phyloP scores from a whole-genome alignment of 2,329 filamentous ascomycete species.

The Cladosporium colombiae region DNA sequence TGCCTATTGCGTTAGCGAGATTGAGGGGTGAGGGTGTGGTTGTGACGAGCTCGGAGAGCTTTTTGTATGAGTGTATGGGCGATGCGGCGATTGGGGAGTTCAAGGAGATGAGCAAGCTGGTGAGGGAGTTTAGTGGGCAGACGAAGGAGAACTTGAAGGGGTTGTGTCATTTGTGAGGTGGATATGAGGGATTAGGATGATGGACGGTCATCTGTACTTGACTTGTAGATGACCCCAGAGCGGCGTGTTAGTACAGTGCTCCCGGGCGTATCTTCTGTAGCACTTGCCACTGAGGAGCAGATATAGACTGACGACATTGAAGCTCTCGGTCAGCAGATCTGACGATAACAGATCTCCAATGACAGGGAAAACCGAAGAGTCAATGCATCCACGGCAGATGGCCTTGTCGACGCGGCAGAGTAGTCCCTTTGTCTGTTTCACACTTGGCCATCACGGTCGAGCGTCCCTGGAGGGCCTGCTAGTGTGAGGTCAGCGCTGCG shows the following conservation, averaged over 20 bases:
- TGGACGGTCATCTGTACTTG: not conserved
- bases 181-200: not conserved
- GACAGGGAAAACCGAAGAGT: not conserved
- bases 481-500: slow-evolving; percentile 1
- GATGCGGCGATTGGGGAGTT: slow-evolving; percentile 76
- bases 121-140: slow-evolving; percentile 72
- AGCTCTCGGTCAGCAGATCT: not conserved
- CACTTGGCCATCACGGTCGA: not conserved
- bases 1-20: slow-evolving; percentile 74
- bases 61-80: slow-evolving; percentile 85
- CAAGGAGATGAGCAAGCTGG: slow-evolving; percentile 68
- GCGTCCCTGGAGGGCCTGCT: not conserved
- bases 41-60: slow-evolving; percentile 85
- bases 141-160: slow-evolving; percentile 69
- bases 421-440: slow-evolving; percentile 6
- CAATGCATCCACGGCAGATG: not conserved
- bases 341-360: not conserved
- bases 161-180: slow-evolving; percentile 60
- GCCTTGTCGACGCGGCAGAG: not conserved
- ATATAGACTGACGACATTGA: not conserved
- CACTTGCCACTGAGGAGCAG: not conserved
- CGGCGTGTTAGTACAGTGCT: not conserved
- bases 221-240: not conserved
- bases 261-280: not conserved
- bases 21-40: slow-evolving; percentile 73